Conservation (phyloP, 208 protist species). For the Willaertia magna region DNA sequence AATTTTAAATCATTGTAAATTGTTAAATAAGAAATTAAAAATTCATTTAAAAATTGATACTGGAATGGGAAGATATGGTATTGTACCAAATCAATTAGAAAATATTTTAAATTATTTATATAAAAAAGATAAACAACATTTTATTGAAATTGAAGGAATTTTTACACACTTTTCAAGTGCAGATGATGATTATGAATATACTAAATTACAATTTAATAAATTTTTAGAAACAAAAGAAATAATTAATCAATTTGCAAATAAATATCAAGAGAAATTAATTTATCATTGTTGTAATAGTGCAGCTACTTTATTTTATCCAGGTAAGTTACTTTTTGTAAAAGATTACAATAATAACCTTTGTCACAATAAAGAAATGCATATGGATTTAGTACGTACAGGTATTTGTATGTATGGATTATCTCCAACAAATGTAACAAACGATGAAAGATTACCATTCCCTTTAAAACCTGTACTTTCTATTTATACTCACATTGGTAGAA, state of each 20-base stretch:
- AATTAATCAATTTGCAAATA: background rate
- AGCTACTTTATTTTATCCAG: background rate
- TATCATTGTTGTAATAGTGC: background rate
- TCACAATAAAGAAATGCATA: too few relatives aligned
- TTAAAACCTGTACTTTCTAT: background rate
- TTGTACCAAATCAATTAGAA: background rate
- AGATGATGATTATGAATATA: background rate
- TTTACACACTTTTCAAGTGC: constrained; percentile 1
- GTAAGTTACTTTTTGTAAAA: too few relatives aligned
- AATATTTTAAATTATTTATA: background rate
- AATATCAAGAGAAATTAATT: background rate
- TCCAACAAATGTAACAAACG: background rate
- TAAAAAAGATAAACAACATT: too few relatives aligned
- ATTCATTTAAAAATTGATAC: background rate
- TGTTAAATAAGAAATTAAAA: background rate
- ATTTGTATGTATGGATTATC: background rate
- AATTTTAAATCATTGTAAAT: too few relatives aligned
- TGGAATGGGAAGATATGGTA: background rate
- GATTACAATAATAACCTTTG: too few relatives aligned
- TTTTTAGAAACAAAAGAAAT: background rate
- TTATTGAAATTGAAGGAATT: background rate
- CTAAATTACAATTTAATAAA: background rate
- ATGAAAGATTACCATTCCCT: background rate
- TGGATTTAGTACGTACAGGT: background rate
- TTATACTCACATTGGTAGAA: background rate